phyloP scores from a whole-genome alignment of 148 eudicot species.

The Rhododendron williamsianum region DNA sequence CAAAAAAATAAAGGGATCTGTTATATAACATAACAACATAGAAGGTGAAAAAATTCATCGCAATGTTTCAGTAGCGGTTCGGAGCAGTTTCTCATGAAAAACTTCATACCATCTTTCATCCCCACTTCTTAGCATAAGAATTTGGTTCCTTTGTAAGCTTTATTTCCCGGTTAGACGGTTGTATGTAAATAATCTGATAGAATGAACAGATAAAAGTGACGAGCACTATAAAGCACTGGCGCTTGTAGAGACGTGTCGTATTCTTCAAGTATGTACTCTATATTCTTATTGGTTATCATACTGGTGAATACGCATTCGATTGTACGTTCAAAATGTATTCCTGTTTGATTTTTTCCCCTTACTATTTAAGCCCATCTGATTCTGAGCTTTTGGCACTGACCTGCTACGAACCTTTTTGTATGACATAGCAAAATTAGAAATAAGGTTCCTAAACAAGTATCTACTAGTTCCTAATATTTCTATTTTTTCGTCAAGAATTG shows the following conservation, averaged over 20 bases:
- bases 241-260: not conserved
- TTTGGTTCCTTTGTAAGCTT: not conserved
- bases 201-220: not conserved
- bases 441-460: too few relatives aligned
- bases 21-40: not conserved
- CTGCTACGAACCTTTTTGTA: too few relatives aligned
- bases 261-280: not conserved
- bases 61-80: not conserved
- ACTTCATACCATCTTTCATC: not conserved
- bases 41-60: not conserved
- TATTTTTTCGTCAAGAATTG: not conserved
- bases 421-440: too few relatives aligned
- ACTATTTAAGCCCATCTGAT: too few relatives aligned
- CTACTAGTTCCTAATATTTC: too few relatives aligned
- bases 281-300: not conserved
- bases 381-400: too few relatives aligned
- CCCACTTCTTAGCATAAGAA: not conserved
- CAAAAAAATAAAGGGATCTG: not conserved
- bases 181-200: not conserved
- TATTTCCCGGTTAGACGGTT: not conserved
- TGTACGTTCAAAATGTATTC: not conserved
- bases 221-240: not conserved
- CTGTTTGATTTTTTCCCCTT: too few relatives aligned
- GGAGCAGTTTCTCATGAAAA: not conserved
- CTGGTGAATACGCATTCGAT: not conserved